Evolutionary conservation across 495 filamentous ascomycete species (phyloP).

Genomic region (Beverwykella pulmonaria): DNA sequence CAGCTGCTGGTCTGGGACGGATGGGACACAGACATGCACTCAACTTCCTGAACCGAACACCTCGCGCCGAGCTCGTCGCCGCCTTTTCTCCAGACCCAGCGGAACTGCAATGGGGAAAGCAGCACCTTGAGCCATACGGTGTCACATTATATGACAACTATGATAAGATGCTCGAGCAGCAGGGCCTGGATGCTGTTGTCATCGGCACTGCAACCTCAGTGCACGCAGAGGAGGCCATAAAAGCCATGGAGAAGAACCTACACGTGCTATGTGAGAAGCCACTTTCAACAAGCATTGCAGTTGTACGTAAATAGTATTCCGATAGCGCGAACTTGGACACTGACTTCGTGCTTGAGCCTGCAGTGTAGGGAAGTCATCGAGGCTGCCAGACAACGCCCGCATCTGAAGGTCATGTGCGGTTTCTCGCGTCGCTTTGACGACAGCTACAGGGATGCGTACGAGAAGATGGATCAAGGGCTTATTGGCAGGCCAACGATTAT

Average conservation of each 20-base stretch:
- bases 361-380: conserved; percentile 49
- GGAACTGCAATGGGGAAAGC: conserved; percentile 26
- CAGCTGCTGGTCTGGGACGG: conserved; percentile 35
- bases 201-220: conserved; percentile 58
- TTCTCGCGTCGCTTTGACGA: conserved; percentile 62
- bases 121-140: conserved; percentile 17
- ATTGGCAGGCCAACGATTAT: conserved; percentile 58
- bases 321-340: conserved; percentile 10
- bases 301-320: conserved; percentile 48
- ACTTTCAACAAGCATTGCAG: conserved; percentile 53
- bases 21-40: conserved; percentile 36
- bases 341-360: conserved; percentile 9
- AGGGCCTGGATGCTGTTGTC: conserved; percentile 57
- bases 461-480: conserved; percentile 51
- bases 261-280: conserved; percentile 64
- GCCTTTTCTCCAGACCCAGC: conserved; percentile 27
- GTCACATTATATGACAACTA: conserved; percentile 54
- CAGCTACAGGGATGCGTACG: conserved; percentile 57
- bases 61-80: conserved; percentile 34
- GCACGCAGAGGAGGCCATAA: conserved; percentile 60
- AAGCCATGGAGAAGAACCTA: conserved; percentile 56
- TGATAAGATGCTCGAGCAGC: conserved; percentile 59
- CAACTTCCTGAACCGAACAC: conserved; percentile 31
- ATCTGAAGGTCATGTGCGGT: conserved; percentile 63
- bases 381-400: conserved; percentile 53